Conservation (phyloP, 148 eudicot genomes). For the Rhododendron molle region DNA sequence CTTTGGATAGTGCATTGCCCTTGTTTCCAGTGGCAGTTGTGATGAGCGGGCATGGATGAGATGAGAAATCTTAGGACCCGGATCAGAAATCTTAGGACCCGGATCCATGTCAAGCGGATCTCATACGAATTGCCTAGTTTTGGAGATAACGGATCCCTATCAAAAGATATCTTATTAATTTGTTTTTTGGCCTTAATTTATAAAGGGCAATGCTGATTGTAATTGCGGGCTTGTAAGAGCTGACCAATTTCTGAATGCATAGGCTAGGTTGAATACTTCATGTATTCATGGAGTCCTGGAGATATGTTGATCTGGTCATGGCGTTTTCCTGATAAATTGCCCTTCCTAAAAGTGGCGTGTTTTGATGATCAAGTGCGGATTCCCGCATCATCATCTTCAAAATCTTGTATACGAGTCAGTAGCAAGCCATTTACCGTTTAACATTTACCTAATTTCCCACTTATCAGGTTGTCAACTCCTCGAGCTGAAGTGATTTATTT, state of each 20-base stretch:
- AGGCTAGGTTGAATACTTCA: background rate
- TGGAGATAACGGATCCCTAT: background rate
- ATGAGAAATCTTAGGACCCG: background rate
- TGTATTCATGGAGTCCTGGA: background rate
- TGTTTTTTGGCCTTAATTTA: background rate
- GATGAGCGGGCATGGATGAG: background rate
- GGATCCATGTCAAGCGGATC: background rate
- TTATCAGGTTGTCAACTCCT: background rate
- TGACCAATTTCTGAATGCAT: background rate
- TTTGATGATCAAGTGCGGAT: background rate
- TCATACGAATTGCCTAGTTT: background rate
- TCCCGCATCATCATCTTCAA: background rate
- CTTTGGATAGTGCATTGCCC: background rate
- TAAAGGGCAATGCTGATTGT: background rate
- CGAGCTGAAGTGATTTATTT: background rate
- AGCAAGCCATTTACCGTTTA: background rate
- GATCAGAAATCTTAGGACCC: background rate
- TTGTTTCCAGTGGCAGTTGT: background rate
- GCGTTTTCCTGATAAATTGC: background rate
- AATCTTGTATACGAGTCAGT: background rate
- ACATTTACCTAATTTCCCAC: background rate
- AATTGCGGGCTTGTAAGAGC: background rate
- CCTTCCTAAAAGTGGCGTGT: background rate
- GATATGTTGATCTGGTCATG: background rate
- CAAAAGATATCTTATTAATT: background rate